Percentiles rank a stretch among this genome's conserved stretches.
phyloP scores from a whole-genome alignment of 2,329 filamentous ascomycete genomes.

The Magnaporthiopsis incrustans region DNA sequence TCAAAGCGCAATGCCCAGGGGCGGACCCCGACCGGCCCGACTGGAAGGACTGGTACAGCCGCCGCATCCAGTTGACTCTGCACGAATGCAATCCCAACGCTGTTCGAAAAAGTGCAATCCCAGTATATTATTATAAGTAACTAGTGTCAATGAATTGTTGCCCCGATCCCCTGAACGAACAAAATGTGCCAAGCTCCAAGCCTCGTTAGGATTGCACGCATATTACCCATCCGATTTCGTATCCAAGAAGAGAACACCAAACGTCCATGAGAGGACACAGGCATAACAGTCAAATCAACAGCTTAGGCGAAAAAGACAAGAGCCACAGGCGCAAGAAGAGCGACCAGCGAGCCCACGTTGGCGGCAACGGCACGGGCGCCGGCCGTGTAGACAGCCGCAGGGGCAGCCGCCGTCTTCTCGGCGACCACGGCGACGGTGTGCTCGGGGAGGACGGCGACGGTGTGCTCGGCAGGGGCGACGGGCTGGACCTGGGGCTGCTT shows the following conservation, averaged over 20 bases:
- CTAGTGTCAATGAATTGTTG: not conserved
- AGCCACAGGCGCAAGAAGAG: not conserved
- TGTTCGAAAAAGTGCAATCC: not conserved
- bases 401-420: not conserved
- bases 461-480: not conserved
- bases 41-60: slow-evolving; percentile 93
- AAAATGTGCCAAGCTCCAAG: not conserved
- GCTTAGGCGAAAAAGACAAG: not conserved
- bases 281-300: not conserved
- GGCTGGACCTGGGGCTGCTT: not conserved
- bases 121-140: not conserved
- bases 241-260: not conserved
- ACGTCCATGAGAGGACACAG: not conserved
- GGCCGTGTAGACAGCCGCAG: not conserved
- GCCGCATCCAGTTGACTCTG: slow-evolving; percentile 95
- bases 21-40: slow-evolving; percentile 89
- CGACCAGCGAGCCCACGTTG: not conserved
- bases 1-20: too few species aligned
- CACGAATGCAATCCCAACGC: too few species aligned
- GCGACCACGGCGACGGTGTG: not conserved
- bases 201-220: not conserved
- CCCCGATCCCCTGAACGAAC: not conserved
- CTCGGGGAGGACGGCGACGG: not conserved
- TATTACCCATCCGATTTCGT: not conserved
- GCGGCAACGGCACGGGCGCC: not conserved